These are phyloP conservation scores for Gyromitra esculenta DNA, from an alignment of 2,329 filamentous ascomycete species.

Conservation along the genomic window DNA sequence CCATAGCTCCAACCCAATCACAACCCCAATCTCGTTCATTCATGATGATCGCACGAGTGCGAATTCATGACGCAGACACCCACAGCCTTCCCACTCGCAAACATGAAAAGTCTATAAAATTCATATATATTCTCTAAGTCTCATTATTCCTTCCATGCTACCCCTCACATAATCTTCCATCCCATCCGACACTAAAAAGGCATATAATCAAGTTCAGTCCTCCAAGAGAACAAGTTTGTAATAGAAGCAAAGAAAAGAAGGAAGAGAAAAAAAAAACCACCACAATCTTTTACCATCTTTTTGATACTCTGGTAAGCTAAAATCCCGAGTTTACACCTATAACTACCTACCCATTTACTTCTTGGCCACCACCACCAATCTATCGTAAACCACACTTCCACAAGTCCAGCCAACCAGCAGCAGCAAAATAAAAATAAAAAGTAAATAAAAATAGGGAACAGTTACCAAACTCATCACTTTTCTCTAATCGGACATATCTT, in stretches of 20 bases:
- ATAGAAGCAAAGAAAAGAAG: conserved; percentile 1
- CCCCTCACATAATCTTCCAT: neutral
- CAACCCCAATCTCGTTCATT: neutral
- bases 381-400: conserved; percentile 13
- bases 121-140: neutral
- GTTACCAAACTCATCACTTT: conserved; percentile 49
- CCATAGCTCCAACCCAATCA: neutral
- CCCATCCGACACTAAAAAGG: conserved; percentile 29
- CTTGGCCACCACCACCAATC: neutral
- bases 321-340: too few species aligned
- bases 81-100: neutral
- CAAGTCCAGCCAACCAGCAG: conserved; percentile 36
- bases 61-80: neutral
- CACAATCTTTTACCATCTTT: neutral
- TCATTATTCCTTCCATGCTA: neutral
- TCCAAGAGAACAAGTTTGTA: conserved; percentile 10
- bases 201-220: conserved; percentile 11
- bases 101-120: neutral
- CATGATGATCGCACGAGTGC: neutral
- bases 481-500: conserved; percentile 40
- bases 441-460: conserved; percentile 52
- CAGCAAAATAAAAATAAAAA: conserved; percentile 45
- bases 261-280: neutral
- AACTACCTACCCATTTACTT: neutral
- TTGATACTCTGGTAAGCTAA: too few species aligned